Base-by-base conservation (phyloP, 345 rosid genomes). In the Psidium friedrichsthalianum region DNA sequence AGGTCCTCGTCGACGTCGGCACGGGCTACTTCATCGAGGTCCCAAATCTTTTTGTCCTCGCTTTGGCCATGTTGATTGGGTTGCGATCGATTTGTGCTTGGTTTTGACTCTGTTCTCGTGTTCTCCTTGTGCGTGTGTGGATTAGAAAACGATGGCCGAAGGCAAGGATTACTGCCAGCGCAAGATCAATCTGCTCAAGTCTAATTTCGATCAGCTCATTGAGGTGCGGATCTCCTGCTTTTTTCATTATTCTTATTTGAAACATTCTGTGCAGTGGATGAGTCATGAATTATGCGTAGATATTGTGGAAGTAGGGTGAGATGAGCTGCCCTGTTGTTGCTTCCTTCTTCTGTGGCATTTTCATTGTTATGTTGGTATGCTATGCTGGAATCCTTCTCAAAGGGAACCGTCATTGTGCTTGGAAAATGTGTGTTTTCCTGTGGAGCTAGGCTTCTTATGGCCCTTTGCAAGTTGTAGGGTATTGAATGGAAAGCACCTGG, bases 1-100 rank as follows among this genome's bases (percentile, higher is more conserved):
- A 91, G 53, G 96, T 96, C 55, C 93, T 98, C 44, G 98, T 98
- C 82, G 98, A 98, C 89, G 93, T 98, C 61, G 99, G 99, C 84
- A 98, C 99, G 82, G 99, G 99, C 29, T 98, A 94, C 92, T 98
- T 98, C 92, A 95, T 96, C 58, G 98, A 97, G 98, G 98, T 95
- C 51, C 11, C 12, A 12, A 49, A 51, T 20, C 25, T n/a, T 53
- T 53, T n/a, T 24, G 51, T 27, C 52, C 83, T 78, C 22, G 81
- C 53, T n/a, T 61, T n/a, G 22, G 81, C 27, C 24, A 51, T 51
- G 44, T 61, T 27, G 25, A 0, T 16, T 51, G 56, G 42, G 57
- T 84, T 61, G 29, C 84, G 84, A 51, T 15, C 12, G 40, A 40
- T 42, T 44, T 58, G 81, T 18, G 56, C n/a, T 29, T 47, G 76